Conservation (phyloP, 2,329 filamentous ascomycete genomes). For the Arthrobotrys entomopaga region DNA sequence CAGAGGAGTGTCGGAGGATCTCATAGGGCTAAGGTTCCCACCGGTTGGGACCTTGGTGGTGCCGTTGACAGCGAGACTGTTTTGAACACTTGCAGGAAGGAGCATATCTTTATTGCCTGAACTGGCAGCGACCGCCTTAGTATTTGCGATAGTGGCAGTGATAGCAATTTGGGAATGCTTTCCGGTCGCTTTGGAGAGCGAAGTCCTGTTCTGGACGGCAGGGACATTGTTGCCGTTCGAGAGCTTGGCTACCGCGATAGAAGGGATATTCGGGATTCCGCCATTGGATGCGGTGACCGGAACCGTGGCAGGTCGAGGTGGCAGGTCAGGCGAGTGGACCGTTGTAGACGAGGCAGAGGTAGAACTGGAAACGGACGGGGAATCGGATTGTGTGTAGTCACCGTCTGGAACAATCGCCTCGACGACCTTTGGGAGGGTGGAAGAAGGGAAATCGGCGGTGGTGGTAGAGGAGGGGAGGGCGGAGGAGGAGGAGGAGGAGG, state of each 20-base stretch:
- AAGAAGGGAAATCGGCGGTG: not conserved
- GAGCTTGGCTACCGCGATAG: conserved; percentile 48
- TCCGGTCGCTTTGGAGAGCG: conserved; percentile 35
- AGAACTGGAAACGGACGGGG: conserved; percentile 11
- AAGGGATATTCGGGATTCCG: conserved; percentile 14
- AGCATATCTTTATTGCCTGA: conserved; percentile 54
- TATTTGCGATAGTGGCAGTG: conserved; percentile 51
- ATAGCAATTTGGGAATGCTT: conserved; percentile 53
- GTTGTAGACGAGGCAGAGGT: not conserved
- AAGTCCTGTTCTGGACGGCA: conserved; percentile 16
- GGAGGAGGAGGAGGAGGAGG: conserved; percentile 9
- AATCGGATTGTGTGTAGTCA: conserved; percentile 11
- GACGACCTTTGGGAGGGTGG: conserved; percentile 8
- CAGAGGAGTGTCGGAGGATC: conserved; percentile 47
- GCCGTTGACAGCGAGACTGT: conserved; percentile 7
- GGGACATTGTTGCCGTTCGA: conserved; percentile 20
- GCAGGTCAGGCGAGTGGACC: conserved; percentile 17
- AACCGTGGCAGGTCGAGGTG: conserved; percentile 27
- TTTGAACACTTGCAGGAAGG: conserved; percentile 41
- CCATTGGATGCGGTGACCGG: conserved; percentile 16
- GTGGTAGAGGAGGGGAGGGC: conserved; percentile 4
- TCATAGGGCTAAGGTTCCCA: conserved; percentile 46
- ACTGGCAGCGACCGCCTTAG: conserved; percentile 49
- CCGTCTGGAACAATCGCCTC: not conserved
- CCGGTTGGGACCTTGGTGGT: not conserved